Evolutionary conservation across 352 stramenopile species (phyloP).

Genomic region (Elongisporangium anandrum): DNA sequence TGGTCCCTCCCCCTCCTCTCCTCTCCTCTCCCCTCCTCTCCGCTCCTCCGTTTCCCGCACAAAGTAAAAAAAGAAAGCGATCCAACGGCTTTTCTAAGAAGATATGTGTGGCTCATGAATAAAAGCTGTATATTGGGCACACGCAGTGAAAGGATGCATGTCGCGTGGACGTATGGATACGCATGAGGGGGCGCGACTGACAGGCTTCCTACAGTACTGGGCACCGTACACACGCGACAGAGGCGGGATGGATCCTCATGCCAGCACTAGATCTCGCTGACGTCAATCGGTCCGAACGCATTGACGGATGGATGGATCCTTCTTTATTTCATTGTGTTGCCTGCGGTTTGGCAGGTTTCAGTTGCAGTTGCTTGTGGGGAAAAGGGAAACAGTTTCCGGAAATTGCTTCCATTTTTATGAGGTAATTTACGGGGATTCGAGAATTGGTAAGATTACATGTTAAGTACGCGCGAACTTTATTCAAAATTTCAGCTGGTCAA

Average conservation of each 20-base stretch:
- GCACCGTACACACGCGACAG: neutral
- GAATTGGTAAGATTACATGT: neutral
- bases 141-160: neutral
- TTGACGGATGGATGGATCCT: neutral
- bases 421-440: neutral
- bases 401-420: neutral
- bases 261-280: neutral
- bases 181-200: neutral
- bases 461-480: neutral
- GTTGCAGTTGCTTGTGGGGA: neutral
- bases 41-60: neutral
- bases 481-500: neutral
- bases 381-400: neutral
- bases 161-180: neutral
- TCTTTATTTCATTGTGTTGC: neutral
- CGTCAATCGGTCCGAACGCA: neutral
- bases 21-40: neutral
- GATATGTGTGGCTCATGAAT: neutral
- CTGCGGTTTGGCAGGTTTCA: neutral
- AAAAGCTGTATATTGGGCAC: neutral
- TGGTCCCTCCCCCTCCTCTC: neutral
- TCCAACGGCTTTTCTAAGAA: neutral
- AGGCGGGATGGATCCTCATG: neutral
- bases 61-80: neutral
- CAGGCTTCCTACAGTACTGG: neutral